Base-by-base conservation (phyloP, 2,329 filamentous ascomycete species). In the Annulohypoxylon truncatum region DNA sequence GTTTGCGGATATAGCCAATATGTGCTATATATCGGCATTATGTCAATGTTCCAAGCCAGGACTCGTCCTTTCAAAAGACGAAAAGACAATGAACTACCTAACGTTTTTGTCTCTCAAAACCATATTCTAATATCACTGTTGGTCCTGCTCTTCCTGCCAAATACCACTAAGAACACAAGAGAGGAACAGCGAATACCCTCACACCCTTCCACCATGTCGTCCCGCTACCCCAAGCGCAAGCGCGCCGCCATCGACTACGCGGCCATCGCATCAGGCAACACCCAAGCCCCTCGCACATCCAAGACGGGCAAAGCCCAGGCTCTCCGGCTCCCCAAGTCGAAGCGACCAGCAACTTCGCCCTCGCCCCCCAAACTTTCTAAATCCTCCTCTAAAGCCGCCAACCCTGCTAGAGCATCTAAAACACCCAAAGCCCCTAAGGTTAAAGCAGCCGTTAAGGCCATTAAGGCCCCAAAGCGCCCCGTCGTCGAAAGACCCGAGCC, bases 1-100 rank as follows among this genome's bases (percentile, higher is more conserved):
- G 58, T 48, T 66, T 66, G 47, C 57, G 40, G 63, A 44, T 40
- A 61, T 29, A 38, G 35, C 20, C 31, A 6, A 2, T 6, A 38
- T 9, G 8, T 22, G 22, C 20, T 52, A 50, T 61, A 55, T 61
- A 61, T 60, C 15, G 31, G 7, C 22, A 26, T 13, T 24, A 38
- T 13, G 15, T 10, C 13, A 44, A 60, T 24, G 4, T 12, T 6
- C 8, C n/a, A 8, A 24, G 1, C 7, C 4, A 18, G 7, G n/a
- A 20, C 2, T 10, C 10, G n/a, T 9, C 12, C 3, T 55, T 31
- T 44, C n/a, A 22, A 44, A 40, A 26, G 4, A 38, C 10, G 20
- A 12, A 33, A 26, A 24, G 29, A 64, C 61, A 64, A 58, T 55
- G 48, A 51, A 26, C 15, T 7, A 29, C 12, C 26, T 15, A 40